Percentiles rank a stretch among this genome's conserved stretches.
phyloP scores from a whole-genome alignment of 2,329 filamentous ascomycete species.

The Pezicula neosporulosa region DNA sequence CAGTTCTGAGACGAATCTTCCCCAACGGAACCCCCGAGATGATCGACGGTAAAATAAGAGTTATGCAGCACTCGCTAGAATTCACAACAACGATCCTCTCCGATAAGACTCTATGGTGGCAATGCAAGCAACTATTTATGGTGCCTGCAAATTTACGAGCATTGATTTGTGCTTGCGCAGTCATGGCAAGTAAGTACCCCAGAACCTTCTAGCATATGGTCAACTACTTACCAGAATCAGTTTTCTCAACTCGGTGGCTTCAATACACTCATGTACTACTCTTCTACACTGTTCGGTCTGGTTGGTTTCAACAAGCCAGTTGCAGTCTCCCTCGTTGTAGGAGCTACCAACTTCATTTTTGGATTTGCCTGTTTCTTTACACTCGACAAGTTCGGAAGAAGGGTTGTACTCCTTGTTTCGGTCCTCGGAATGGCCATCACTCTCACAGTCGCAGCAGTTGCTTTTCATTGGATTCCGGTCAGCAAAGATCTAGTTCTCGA shows the following conservation, averaged over 20 bases:
- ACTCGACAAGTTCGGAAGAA: conserved; percentile 42
- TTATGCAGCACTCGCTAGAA: conserved; percentile 35
- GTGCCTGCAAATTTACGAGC: conserved; percentile 39
- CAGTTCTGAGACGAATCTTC: conserved; percentile 34
- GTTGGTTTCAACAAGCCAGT: conserved; percentile 46
- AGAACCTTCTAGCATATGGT: no score
- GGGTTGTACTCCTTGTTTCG: conserved; percentile 39
- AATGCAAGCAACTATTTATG: conserved; percentile 38
- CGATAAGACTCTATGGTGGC: neutral
- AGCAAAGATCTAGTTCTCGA: conserved; percentile 28
- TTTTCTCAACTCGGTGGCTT: conserved; percentile 42
- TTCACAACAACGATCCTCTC: conserved; percentile 33
- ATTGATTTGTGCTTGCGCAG: conserved; percentile 38
- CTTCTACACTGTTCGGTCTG: conserved; percentile 37
- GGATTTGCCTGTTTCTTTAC: conserved; percentile 41
- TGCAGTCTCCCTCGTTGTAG: conserved; percentile 39
- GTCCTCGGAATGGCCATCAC: conserved; percentile 43
- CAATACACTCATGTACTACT: conserved; percentile 41
- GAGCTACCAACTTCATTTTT: conserved; percentile 44
- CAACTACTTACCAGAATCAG: conserved; percentile 13
- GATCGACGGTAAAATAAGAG: conserved; percentile 38
- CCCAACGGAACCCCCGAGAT: conserved; percentile 36
- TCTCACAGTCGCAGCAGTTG: conserved; percentile 38
- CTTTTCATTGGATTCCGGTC: conserved; percentile 43
- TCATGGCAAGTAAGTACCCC: conserved; percentile 34